Evolutionary conservation across 179 eudicot genomes (phyloP).

Genomic region (Camellia oleifera): DNA sequence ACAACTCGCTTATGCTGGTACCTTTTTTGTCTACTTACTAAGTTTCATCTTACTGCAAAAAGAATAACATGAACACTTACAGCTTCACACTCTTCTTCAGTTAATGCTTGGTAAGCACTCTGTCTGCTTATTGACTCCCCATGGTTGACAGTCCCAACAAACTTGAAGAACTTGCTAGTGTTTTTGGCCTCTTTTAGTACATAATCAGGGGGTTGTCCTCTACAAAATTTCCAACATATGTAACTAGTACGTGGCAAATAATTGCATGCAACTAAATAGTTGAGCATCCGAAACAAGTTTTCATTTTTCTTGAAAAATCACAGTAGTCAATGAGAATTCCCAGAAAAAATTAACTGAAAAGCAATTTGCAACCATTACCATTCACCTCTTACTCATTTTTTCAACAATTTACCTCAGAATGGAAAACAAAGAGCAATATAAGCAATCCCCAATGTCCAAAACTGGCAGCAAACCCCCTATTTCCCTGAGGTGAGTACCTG

Average conservation of each 20-base stretch:
- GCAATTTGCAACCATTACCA: neutral
- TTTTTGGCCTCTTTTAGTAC: constrained; percentile 79
- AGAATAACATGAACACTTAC: constrained; percentile 48
- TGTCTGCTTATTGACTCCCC: constrained; percentile 42
- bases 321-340: neutral
- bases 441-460: neutral
- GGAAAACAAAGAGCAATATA: neutral
- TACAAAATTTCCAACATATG: constrained; percentile 28
- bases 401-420: neutral
- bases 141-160: constrained; percentile 59
- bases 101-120: constrained; percentile 67
- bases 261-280: neutral
- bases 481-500: neutral
- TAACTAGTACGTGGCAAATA: constrained; percentile 2
- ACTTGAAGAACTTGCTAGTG: constrained; percentile 90
- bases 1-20: constrained; percentile 3
- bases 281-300: constrained; percentile 1
- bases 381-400: neutral
- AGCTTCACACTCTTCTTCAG: constrained; percentile 86
- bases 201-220: constrained; percentile 98
- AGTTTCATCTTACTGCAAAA: neutral
- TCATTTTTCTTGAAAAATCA: neutral
- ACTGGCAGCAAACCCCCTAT: neutral
- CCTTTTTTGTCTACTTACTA: neutral
- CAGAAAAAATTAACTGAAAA: neutral